phyloP scores from a whole-genome alignment of 352 stramenopile genomes.

The Plasmopara muralis region DNA sequence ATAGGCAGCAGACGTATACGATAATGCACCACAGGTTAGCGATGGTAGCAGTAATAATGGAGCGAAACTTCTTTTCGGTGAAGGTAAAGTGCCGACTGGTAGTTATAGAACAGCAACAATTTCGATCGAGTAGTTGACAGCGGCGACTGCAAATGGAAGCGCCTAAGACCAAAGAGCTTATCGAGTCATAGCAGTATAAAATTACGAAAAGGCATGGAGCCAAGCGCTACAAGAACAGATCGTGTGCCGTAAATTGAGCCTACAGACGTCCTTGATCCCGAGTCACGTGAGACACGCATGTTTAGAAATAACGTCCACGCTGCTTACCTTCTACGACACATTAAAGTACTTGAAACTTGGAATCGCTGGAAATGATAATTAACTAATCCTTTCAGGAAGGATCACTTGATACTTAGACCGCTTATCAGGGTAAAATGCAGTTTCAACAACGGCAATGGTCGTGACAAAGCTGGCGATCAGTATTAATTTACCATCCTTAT shows the following conservation, averaged over 20 bases:
- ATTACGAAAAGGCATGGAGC: constrained; percentile 53
- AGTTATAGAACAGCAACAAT: constrained; percentile 42
- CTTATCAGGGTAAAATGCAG: constrained; percentile 54
- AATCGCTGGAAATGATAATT: constrained; percentile 59
- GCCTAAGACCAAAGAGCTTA: constrained; percentile 35
- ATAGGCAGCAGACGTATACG: constrained; percentile 29
- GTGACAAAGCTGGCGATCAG: constrained; percentile 42
- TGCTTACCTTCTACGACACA: constrained; percentile 39
- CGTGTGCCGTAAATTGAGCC: constrained; percentile 66
- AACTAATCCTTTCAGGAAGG: constrained; percentile 37
- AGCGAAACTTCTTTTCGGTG: background rate
- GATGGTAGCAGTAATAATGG: constrained; percentile 23
- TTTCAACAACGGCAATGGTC: constrained; percentile 30
- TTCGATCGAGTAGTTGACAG: constrained; percentile 39
- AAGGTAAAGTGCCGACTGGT: constrained; percentile 16
- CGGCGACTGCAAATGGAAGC: constrained; percentile 54
- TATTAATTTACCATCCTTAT: constrained; percentile 63
- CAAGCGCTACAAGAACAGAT: constrained; percentile 54
- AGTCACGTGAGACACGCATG: background rate
- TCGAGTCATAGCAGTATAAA: constrained; percentile 54
- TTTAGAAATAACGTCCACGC: background rate
- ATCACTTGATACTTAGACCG: constrained; percentile 42
- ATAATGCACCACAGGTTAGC: constrained; percentile 31
- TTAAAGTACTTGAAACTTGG: constrained; percentile 30
- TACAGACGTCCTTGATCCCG: constrained; percentile 67